Evolutionary conservation across 129 eudicot species (phyloP), one percentile per base, ranked within the genome.

Genomic region (Pittosporum tobira): DNA sequence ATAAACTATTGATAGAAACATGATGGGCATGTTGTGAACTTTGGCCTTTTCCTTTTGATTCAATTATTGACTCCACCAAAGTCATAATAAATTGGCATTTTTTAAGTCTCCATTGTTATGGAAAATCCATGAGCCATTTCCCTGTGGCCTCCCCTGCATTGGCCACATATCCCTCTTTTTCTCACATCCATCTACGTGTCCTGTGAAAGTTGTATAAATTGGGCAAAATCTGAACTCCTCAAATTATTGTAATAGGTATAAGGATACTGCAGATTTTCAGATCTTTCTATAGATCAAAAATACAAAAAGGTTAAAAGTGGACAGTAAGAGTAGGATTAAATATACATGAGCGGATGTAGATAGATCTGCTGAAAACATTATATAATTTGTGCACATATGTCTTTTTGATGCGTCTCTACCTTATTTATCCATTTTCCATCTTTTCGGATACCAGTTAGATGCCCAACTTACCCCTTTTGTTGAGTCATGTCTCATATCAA

Each of bases 181-280:
- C 38, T 20, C 59, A 5, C 22, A 21, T 28, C 29, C 43, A 29
- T 31, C 21, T 55, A 30, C 44, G 61, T 31, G 61, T 37, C 38
- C 16, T 1, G 9, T 55, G 18, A 31, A 29, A 30, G 7, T 18
- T 30, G 59, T 28, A 55, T 55, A 23, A 55, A n/a, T 1, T 23
- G 25, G 7, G n/a, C 29, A 21, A 29, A 16, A 16, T n/a, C 42
- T 40, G 45, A 54, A 54, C 25, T 54, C 60, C 29, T 30, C 24
- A 54, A 30, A 12, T 28, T 55, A 55, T n/a, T n/a, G n/a, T n/a
- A n/a, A n/a, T 18, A 2, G 44, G 18, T 30, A 14, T 16, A 18
- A 30, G n/a, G 61, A 55, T 55, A 21, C 27, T 55, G 28, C 44
- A 55, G 61, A 55, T 30, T 29, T 20, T 55, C 44, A 28, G 61